Evolutionary conservation across 139 green algal species (phyloP), one percentile per base, ranked within the genome.

Genomic region (Coelastrella sp.): DNA sequence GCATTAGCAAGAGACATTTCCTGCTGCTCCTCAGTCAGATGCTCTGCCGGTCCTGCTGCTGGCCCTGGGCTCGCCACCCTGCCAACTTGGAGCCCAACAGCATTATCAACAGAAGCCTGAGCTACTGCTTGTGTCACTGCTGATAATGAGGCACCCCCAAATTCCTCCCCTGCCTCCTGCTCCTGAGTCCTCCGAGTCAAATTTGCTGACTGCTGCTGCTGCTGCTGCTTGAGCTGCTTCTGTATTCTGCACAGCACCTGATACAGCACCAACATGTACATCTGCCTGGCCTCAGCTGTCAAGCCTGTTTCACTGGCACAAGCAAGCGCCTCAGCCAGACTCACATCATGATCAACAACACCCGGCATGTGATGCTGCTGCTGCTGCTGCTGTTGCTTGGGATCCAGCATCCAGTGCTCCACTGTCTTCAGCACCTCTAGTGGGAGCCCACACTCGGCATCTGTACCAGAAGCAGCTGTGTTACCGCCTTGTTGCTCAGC

Each of bases 361-460:
- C 7, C 30, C 57, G 37, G 9, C 23, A 19, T 11, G 27, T 21
- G 2, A 17, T 38, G 6, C 27, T 43, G 17, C 15, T 76, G 67
- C 67, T 76, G 67, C 37, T 77, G 68, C 66, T 74, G 35, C 35
- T 74, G 66, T 13, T 9, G 45, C 11, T 57, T 57, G 11, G 45
- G 53, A 9, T 64, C 53, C 37, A 59, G 40, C 68, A 77, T 77
- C 68, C 68, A 77, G 11, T 45, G 68, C 45, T 77, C 68, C 8
- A 77, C 23, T n/a, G 68, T 48, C 2, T 27, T 30, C 7, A 77
- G 23, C 2, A 77, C 27, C 27, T 45, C 68, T 59, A 32, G n/a
- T 35, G 68, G 68, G 23, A 77, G 7, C 2, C 40, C 68, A 37
- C 21, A 21, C 2, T 32, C 23, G 23, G 40, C 5, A 15, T 9